phyloP scores from a whole-genome alignment of 495 filamentous ascomycete genomes.

The Xylaria flabelliformis region DNA sequence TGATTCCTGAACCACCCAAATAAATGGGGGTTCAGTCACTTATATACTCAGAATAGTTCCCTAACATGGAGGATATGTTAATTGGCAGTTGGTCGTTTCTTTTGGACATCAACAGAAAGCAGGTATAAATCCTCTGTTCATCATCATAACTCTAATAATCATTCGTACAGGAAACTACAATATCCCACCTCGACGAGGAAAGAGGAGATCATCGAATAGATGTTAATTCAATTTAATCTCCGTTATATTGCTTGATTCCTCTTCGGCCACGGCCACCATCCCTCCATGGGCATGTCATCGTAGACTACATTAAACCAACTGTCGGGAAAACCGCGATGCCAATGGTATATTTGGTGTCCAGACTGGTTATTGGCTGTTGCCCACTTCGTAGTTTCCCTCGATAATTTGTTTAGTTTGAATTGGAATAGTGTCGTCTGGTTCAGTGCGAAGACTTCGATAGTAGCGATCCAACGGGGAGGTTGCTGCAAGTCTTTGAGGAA shows the following conservation, averaged over 20 bases:
- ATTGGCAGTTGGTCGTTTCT: no score
- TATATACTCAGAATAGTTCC: no score
- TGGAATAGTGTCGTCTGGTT: neutral
- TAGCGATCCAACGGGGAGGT: neutral
- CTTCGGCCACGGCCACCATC: constrained; percentile 10
- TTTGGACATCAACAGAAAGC: no score
- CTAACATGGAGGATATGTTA: no score
- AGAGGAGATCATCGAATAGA: no score
- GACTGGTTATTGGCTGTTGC: neutral
- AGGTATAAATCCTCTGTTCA: no score
- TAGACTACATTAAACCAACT: neutral
- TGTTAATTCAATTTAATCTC: no score
- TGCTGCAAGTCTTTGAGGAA: constrained; percentile 4
- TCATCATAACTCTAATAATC: no score
- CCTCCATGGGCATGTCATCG: constrained; percentile 1
- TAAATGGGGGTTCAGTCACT: no score
- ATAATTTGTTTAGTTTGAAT: neutral
- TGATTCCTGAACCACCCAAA: no score
- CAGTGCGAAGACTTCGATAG: neutral
- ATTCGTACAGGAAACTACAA: no score
- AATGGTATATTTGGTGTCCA: neutral
- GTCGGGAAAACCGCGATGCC: neutral
- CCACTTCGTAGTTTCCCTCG: neutral
- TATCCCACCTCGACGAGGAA: no score
- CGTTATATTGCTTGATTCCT: neutral